Evolutionary conservation across 768 basidiomycete genomes (phyloP).

Genomic region (Agaricus subrufescens): DNA sequence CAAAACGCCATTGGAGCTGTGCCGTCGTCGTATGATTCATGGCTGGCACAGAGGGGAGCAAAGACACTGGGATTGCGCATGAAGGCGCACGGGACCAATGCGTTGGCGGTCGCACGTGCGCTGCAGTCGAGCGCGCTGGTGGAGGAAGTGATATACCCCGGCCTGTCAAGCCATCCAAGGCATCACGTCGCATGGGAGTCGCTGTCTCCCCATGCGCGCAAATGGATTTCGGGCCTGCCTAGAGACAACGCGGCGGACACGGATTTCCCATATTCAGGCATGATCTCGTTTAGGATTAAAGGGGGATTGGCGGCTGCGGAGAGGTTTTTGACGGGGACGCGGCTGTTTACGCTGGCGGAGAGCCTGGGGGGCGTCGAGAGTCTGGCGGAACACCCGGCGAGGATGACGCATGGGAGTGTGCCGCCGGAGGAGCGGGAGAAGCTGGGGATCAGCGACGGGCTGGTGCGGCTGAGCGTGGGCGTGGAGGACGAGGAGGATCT

Average conservation of each 20-base stretch:
- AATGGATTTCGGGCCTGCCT: constrained; percentile 42
- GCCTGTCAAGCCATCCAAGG: constrained; percentile 62
- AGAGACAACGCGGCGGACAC: constrained; percentile 17
- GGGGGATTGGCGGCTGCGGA: constrained; percentile 55
- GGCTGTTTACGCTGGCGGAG: constrained; percentile 82
- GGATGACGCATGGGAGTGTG: constrained; percentile 86
- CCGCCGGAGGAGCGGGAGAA: constrained; percentile 59
- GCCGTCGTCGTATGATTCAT: constrained; percentile 82
- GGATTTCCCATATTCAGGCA: constrained; percentile 84
- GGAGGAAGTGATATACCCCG: constrained; percentile 85
- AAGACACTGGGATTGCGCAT: constrained; percentile 91
- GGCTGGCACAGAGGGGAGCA: constrained; percentile 85
- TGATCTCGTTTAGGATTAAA: constrained; percentile 76
- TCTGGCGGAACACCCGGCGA: constrained; percentile 79
- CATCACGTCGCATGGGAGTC: constrained; percentile 59
- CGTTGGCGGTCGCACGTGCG: constrained; percentile 64
- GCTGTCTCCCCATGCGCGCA: constrained; percentile 64
- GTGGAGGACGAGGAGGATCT: constrained; percentile 87
- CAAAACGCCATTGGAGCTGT: constrained; percentile 88
- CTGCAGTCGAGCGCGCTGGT: constrained; percentile 56
- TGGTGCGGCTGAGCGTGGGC: constrained; percentile 81
- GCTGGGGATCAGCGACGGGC: constrained; percentile 73
- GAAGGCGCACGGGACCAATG: constrained; percentile 82
- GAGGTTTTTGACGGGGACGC: constrained; percentile 58
- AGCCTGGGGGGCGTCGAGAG: constrained; percentile 90